phyloP scores from a whole-genome alignment of 208 protist genomes.

The Angomonas deanei region DNA sequence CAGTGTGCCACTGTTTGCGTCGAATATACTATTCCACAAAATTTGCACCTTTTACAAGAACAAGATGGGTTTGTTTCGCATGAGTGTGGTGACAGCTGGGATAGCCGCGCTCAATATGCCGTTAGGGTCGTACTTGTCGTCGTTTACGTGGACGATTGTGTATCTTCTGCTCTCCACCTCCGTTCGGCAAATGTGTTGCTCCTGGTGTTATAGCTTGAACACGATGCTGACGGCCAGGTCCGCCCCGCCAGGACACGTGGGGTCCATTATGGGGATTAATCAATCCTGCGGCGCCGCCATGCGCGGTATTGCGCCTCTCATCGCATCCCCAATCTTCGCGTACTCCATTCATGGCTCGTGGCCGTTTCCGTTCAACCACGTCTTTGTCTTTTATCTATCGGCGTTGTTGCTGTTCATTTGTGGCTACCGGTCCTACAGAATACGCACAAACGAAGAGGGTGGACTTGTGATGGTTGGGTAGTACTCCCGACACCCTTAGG shows the following conservation, averaged over 20 bases:
- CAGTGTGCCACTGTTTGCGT: constrained; percentile 33
- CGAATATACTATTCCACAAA: constrained; percentile 34
- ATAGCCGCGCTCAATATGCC: constrained; percentile 12
- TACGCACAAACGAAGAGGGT: background rate
- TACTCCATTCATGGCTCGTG: constrained; percentile 32
- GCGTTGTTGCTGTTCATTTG: background rate
- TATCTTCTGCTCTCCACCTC: constrained; percentile 14
- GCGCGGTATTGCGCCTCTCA: constrained; percentile 36
- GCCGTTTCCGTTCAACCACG: constrained; percentile 51
- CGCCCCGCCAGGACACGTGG: constrained; percentile 37
- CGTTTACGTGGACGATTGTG: constrained; percentile 3
- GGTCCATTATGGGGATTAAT: constrained; percentile 53
- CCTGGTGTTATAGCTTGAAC: constrained; percentile 48
- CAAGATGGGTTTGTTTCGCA: constrained; percentile 43
- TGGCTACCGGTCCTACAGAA: background rate
- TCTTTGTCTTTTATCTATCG: constrained; percentile 33
- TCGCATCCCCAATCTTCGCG: constrained; percentile 50
- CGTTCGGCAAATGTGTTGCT: constrained; percentile 30
- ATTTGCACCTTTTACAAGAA: constrained; percentile 21
- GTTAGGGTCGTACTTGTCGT: constrained; percentile 11
- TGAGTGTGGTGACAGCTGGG: constrained; percentile 15
- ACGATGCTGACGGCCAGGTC: constrained; percentile 49
- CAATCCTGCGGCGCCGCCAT: constrained; percentile 37
- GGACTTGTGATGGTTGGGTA: background rate
- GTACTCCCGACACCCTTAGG: too few relatives aligned